phyloP scores from a whole-genome alignment of 2,329 filamentous ascomycete species.

The Aureobasidium sp. region DNA sequence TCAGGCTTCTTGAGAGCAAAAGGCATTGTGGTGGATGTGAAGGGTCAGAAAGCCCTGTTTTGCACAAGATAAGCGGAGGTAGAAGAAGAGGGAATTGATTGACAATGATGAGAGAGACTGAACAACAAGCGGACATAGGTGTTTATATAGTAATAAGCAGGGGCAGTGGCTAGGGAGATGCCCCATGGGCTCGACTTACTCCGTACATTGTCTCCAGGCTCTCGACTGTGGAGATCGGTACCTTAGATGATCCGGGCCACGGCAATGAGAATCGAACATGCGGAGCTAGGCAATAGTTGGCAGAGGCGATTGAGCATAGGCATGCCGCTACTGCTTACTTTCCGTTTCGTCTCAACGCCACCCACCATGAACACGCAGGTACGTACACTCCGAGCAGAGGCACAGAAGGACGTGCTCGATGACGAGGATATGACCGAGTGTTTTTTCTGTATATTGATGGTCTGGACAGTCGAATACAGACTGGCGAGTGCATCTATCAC shows the following conservation, averaged over 20 bases:
- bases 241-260: not conserved
- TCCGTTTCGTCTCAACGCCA: not conserved
- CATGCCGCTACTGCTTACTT: constrained; percentile 9
- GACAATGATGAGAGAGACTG: not conserved
- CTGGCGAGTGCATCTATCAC: not conserved
- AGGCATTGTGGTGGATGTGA: constrained; percentile 31
- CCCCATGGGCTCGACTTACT: constrained; percentile 10
- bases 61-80: not conserved
- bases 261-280: not conserved
- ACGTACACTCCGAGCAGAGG: not conserved
- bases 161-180: not conserved
- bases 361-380: not conserved
- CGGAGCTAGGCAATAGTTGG: not conserved
- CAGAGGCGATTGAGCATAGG: constrained; percentile 1
- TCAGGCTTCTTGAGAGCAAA: constrained; percentile 40
- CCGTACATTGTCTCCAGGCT: constrained; percentile 5
- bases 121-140: not conserved
- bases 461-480: not conserved
- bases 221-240: constrained; percentile 4
- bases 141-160: constrained; percentile 4
- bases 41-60: not conserved
- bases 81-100: not conserved
- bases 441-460: not conserved
- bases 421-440: not conserved
- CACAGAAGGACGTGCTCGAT: not conserved